A percentile compares a stretch with the other conserved stretches of the same genome.
phyloP scores from a whole-genome alignment of 2,329 filamentous ascomycete species.

The Nectriaceae sp. region DNA sequence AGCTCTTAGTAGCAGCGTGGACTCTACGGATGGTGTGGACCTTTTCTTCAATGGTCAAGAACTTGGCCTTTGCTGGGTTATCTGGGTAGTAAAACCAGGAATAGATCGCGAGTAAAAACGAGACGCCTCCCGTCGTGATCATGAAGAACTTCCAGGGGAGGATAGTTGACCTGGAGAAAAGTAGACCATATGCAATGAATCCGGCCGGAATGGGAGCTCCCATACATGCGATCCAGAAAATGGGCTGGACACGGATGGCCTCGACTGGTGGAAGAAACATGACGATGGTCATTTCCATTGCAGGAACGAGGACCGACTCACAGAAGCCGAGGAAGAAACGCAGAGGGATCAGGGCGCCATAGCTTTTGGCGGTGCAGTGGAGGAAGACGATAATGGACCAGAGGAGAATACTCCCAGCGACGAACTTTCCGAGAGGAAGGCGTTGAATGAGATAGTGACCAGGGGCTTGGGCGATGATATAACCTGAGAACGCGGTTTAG shows the following conservation, averaged over 20 bases:
- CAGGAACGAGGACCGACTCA: slow-evolving; percentile 39
- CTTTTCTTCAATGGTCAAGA: slow-evolving; percentile 42
- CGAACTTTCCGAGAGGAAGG: slow-evolving; percentile 39
- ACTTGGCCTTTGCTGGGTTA: slow-evolving; percentile 39
- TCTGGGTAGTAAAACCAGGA: slow-evolving; percentile 41
- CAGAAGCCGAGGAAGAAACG: slow-evolving; percentile 38
- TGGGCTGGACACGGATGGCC: slow-evolving; percentile 32
- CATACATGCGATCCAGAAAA: slow-evolving; percentile 36
- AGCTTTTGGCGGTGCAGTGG: slow-evolving; percentile 37
- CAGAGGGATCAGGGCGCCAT: slow-evolving; percentile 38
- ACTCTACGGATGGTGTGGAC: slow-evolving; percentile 39
- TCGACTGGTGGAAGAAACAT: slow-evolving; percentile 42
- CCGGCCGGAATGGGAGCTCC: slow-evolving; percentile 39
- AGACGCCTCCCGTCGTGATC: slow-evolving; percentile 39
- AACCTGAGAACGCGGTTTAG: slow-evolving; percentile 25
- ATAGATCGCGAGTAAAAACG: slow-evolving; percentile 34
- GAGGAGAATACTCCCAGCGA: slow-evolving; percentile 33
- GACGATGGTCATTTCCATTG: slow-evolving; percentile 42
- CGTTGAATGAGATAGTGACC: slow-evolving; percentile 43
- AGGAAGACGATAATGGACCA: slow-evolving; percentile 40
- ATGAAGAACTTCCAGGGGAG: slow-evolving; percentile 43
- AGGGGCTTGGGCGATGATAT: slow-evolving; percentile 38
- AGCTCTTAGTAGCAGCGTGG: slow-evolving; percentile 34
- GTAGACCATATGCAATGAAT: slow-evolving; percentile 42
- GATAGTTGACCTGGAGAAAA: slow-evolving; percentile 35